A percentile compares a stretch with the other conserved stretches of the same genome.
phyloP scores from a whole-genome alignment of 164 flowering plant species.

The Warburgia ugandensis region DNA sequence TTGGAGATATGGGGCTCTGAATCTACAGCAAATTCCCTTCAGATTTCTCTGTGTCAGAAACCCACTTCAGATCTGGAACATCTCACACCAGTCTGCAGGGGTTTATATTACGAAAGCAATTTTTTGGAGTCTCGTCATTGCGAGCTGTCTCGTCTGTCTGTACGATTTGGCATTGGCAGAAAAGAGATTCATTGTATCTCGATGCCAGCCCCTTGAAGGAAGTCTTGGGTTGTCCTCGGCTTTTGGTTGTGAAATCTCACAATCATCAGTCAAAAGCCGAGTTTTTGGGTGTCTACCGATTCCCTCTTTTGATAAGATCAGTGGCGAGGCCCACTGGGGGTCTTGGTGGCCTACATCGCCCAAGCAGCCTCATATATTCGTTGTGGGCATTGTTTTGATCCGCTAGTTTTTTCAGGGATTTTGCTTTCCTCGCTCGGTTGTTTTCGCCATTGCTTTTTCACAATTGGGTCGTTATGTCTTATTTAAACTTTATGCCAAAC shows the following conservation, averaged over 20 bases:
- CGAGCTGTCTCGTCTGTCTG: slow-evolving; percentile 5
- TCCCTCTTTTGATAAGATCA: slow-evolving; percentile 5
- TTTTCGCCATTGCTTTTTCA: slow-evolving; percentile 18
- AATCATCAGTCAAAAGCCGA: background rate
- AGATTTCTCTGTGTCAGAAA: slow-evolving; percentile 6
- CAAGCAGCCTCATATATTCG: too few relatives aligned
- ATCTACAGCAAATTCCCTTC: slow-evolving; percentile 18
- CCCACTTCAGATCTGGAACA: slow-evolving; percentile 7
- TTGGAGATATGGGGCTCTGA: slow-evolving; percentile 29
- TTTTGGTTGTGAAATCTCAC: background rate
- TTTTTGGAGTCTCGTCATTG: slow-evolving; percentile 1
- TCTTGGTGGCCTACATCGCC: slow-evolving; percentile 1
- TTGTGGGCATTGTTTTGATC: too few relatives aligned
- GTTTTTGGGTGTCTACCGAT: slow-evolving; percentile 9
- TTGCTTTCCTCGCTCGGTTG: background rate
- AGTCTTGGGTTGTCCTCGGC: background rate
- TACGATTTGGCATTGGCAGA: background rate
- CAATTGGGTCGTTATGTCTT: slow-evolving; percentile 12
- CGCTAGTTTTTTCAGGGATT: too few relatives aligned
- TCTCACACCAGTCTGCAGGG: background rate
- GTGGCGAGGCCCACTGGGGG: background rate
- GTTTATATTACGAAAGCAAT: slow-evolving; percentile 5
- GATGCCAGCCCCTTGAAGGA: background rate
- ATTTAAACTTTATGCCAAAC: slow-evolving; percentile 12
- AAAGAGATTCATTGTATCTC: slow-evolving; percentile 4